Evolutionary conservation across 1,139 yeast species (phyloP).

Genomic region (Suhomyces guaymorum): DNA sequence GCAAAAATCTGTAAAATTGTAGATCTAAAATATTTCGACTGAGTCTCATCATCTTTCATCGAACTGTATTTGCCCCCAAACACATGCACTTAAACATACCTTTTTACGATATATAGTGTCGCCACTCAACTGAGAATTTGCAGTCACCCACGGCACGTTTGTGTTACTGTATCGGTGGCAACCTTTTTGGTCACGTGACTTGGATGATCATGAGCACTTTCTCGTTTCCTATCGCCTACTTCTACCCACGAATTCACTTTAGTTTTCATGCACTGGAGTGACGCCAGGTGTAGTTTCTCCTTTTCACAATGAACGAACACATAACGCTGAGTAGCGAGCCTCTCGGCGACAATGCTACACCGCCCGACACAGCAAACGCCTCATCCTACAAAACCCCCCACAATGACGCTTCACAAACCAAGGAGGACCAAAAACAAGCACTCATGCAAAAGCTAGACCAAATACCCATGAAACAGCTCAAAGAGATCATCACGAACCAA

Average conservation of each 20-base stretch:
- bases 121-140: too few relatives aligned
- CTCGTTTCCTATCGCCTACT: neutral
- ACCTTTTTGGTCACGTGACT: neutral
- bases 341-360: too few relatives aligned
- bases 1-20: too few relatives aligned
- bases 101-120: too few relatives aligned
- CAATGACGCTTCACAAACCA: neutral
- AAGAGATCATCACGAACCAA: conserved; percentile 47
- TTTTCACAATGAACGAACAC: neutral
- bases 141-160: neutral
- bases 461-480: conserved; percentile 41
- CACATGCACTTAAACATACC: neutral
- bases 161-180: neutral
- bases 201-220: neutral
- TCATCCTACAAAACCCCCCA: too few relatives aligned
- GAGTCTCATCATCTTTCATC: too few relatives aligned
- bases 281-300: neutral
- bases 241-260: too few relatives aligned
- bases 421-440: conserved; percentile 5
- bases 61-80: neutral
- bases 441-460: conserved; percentile 23
- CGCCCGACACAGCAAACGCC: too few relatives aligned
- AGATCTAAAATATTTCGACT: too few relatives aligned
- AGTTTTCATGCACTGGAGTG: too few relatives aligned
- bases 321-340: neutral